phyloP scores from a whole-genome alignment of 2,329 filamentous ascomycete species.

The Diaporthe sp. region DNA sequence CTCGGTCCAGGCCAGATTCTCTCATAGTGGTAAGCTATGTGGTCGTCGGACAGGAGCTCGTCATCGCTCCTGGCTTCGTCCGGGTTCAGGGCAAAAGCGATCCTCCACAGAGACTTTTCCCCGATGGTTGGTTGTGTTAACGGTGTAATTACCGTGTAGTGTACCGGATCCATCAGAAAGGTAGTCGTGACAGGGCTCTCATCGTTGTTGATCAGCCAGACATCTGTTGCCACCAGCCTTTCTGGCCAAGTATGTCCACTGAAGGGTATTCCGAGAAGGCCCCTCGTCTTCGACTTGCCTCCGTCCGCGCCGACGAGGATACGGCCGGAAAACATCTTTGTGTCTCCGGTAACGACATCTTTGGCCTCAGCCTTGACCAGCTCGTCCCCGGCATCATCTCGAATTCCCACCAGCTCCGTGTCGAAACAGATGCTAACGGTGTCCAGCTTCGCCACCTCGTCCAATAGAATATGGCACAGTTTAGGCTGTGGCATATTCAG shows the following conservation, averaged over 20 bases:
- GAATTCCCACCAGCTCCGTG: not conserved
- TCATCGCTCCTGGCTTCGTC: not conserved
- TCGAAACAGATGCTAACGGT: not conserved
- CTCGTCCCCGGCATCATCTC: not conserved
- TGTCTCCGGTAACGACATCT: not conserved
- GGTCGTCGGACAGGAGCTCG: not conserved
- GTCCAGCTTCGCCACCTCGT: not conserved
- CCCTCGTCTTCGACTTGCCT: not conserved
- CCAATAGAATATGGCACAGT: not conserved
- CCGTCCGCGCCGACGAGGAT: not conserved
- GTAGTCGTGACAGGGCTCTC: not conserved
- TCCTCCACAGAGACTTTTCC: not conserved
- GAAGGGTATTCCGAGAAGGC: not conserved
- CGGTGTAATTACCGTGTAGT: not conserved
- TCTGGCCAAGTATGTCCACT: conserved; percentile 5
- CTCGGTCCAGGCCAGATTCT: not conserved
- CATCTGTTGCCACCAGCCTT: not conserved
- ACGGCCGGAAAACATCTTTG: not conserved
- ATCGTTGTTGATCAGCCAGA: not conserved
- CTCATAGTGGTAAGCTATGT: not conserved
- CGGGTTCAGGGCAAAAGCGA: not conserved
- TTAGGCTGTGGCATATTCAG: conserved; percentile 4
- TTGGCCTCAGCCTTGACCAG: not conserved
- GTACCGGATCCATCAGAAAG: not conserved
- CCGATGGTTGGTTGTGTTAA: not conserved